Base-by-base conservation (phyloP, 2,329 filamentous ascomycete species). In the Fusarium sp. region DNA sequence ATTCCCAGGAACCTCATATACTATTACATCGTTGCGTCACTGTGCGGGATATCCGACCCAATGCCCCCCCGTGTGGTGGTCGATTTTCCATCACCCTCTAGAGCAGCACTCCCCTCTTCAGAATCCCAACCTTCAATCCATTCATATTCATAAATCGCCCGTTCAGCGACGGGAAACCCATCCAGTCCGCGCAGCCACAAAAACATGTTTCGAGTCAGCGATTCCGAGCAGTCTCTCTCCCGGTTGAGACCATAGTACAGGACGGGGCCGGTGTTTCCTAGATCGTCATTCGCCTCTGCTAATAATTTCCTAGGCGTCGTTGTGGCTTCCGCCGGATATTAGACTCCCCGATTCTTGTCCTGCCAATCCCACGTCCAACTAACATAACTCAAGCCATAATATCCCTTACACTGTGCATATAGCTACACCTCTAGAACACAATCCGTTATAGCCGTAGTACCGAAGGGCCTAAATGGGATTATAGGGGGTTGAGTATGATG, bases 381-480 rank as follows among this genome's bases (percentile, higher is more conserved):
- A 4, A 36, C 40, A 31, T 66, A 71, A n/a, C 58, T 55, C 35
- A 71, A 55, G 53, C 66, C 69, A 24, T 71, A 46, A 44, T 20
- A 31, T 8, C 36, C 53, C 55, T 49, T 10, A 35, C 60, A 70
- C 44, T 20, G 22, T 9, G 36, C 46, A 22, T 70, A 62, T 22
- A 73, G 4, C 51, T 71, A 65, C 17, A 73, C 68, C 14, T 71
- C 71, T n/a, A 73, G 55, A 20, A 44, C 42, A 16, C 56, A 72
- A 57, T 72, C 70, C 17, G 33, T 64, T 11, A 66, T 51, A 64
- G 16, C 49, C 12, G 29, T 55, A 20, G 27, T 35, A 20, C 49
- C 49, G 17, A 55, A 55, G 27, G 49, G 49, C 27, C 49, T 8
- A 16, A 55, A 55, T n/a, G 49, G 27, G 17, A 35, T 29, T 20